Evolutionary conservation across 441 rosid species (phyloP).

Genomic region (Corymbia citriodora): DNA sequence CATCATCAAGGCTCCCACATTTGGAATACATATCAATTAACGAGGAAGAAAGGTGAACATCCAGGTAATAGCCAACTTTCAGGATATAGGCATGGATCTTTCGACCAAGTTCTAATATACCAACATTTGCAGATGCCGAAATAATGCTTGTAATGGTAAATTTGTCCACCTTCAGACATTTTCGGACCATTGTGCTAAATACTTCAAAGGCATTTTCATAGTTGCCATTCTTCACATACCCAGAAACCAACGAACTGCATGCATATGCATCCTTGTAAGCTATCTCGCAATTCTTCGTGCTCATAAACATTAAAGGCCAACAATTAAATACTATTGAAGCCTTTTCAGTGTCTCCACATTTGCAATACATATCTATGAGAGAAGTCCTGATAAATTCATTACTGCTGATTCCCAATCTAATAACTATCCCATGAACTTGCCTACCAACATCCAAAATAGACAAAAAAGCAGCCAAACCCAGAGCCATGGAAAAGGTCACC

Average conservation of each 20-base stretch:
- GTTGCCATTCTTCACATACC: conserved; percentile 18
- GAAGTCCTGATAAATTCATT: conserved; percentile 21
- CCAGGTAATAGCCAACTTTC: conserved; percentile 24
- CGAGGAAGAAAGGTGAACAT: conserved; percentile 22
- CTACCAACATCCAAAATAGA: conserved; percentile 18
- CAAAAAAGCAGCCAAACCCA: conserved; percentile 19
- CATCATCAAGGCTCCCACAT: conserved; percentile 25
- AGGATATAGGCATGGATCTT: conserved; percentile 22
- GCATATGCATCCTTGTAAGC: background rate
- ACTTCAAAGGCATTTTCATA: conserved; percentile 20
- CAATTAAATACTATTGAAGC: conserved; percentile 7
- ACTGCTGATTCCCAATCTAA: conserved; percentile 9
- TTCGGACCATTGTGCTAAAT: conserved; percentile 17
- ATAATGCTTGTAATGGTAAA: conserved; percentile 29
- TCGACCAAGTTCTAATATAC: conserved; percentile 13
- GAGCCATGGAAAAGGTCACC: conserved; percentile 23
- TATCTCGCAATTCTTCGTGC: background rate
- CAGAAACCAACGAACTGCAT: conserved; percentile 26
- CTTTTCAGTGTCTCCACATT: conserved; percentile 20
- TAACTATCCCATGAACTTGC: conserved; percentile 20
- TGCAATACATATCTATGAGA: conserved; percentile 27
- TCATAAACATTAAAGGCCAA: background rate
- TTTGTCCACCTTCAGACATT: conserved; percentile 8
- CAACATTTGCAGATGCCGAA: conserved; percentile 22
- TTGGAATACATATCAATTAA: conserved; percentile 29